Evolutionary conservation across 495 filamentous ascomycete species (phyloP).

Genomic region (Talaromyces stipitatus): DNA sequence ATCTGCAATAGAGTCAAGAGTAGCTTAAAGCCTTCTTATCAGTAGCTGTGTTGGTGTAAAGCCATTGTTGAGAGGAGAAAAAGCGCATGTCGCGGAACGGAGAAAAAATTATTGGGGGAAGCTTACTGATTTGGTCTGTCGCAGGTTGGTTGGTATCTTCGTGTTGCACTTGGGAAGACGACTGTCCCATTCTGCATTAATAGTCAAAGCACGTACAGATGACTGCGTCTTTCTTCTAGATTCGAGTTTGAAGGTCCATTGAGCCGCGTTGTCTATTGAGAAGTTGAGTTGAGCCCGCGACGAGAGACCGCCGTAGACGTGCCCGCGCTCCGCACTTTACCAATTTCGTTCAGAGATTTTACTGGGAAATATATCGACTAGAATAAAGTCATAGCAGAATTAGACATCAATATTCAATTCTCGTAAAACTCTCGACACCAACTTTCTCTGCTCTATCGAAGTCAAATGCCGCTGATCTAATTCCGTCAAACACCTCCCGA

Average conservation of each 20-base stretch:
- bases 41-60: neutral
- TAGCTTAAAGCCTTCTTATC: neutral
- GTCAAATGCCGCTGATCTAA: slow-evolving; percentile 62
- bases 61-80: neutral
- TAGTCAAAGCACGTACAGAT: neutral
- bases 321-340: neutral
- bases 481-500: slow-evolving; percentile 73
- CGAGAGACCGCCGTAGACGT: neutral
- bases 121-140: neutral
- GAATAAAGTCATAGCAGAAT: too few species aligned
- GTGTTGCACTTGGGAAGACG: neutral
- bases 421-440: slow-evolving; percentile 62
- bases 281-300: neutral
- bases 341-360: neutral
- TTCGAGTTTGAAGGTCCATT: neutral
- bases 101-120: neutral
- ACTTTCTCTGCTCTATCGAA: slow-evolving; percentile 68
- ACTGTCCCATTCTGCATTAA: neutral
- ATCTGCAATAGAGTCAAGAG: neutral
- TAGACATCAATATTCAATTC: slow-evolving; percentile 35
- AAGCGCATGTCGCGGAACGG: neutral
- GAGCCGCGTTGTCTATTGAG: neutral
- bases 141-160: neutral
- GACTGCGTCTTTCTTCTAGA: neutral
- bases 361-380: neutral